Evolutionary conservation across 2,329 filamentous ascomycete genomes (phyloP).

Genomic region (Diplodia intermedia): DNA sequence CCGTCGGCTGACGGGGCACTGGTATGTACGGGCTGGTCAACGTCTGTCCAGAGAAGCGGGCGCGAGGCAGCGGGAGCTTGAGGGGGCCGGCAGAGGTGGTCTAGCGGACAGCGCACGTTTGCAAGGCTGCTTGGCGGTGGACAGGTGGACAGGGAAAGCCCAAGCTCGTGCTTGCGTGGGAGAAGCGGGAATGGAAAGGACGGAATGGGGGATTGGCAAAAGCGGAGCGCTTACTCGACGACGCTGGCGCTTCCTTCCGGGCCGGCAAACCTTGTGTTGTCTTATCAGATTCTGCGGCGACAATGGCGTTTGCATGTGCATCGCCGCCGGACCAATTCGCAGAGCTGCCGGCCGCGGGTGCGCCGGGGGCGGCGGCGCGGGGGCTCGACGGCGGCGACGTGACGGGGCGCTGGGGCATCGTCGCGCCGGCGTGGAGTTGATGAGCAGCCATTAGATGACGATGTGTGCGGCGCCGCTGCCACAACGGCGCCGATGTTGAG

Average conservation of each 20-base stretch:
- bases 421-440: constrained; percentile 2
- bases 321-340: neutral
- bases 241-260: constrained; percentile 17
- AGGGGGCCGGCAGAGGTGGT: neutral
- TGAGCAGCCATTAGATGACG: constrained; percentile 11
- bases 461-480: neutral
- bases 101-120: neutral
- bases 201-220: constrained; percentile 26
- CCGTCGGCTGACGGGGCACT: neutral
- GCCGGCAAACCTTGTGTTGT: constrained; percentile 19
- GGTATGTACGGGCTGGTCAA: neutral
- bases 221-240: constrained; percentile 18
- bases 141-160: neutral
- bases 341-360: constrained; percentile 1
- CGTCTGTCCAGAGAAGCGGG: neutral
- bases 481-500: neutral
- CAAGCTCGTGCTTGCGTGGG: constrained; percentile 4
- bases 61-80: neutral
- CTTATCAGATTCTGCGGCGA: constrained; percentile 11
- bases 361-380: neutral
- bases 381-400: neutral
- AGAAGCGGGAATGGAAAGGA: constrained; percentile 11
- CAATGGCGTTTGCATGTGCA: constrained; percentile 9
- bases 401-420: neutral
- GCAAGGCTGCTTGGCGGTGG: neutral